A percentile compares a stretch with the other conserved stretches of the same genome.
These are phyloP conservation scores for Talaromyces atroroseus DNA, from an alignment of 2,329 filamentous ascomycete genomes.

Conservation along the genomic window DNA sequence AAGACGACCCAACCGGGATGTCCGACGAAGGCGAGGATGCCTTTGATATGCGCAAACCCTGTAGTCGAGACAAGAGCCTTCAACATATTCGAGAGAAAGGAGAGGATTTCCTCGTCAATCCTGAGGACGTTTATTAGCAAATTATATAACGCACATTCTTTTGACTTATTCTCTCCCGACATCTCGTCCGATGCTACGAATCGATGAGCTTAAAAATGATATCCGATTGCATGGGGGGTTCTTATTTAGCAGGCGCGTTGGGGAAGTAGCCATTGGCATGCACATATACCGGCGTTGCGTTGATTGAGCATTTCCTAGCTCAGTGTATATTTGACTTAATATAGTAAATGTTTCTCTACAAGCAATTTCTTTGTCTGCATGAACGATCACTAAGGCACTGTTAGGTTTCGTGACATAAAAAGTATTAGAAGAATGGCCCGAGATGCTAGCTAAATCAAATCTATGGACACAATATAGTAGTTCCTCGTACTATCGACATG, in stretches of 20 bases:
- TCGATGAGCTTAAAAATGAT: neutral
- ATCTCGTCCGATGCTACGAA: no score
- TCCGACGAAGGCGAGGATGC: slow-evolving; percentile 67
- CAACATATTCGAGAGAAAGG: slow-evolving; percentile 77
- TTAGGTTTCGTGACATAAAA: neutral
- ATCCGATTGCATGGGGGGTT: neutral
- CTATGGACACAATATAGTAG: neutral
- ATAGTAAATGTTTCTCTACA: neutral
- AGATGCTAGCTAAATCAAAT: neutral
- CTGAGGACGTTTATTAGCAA: slow-evolving; percentile 67
- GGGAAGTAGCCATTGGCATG: neutral
- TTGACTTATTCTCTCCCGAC: neutral
- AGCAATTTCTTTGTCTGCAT: neutral
- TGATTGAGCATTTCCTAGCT: neutral
- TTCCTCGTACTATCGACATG: neutral
- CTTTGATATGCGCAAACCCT: slow-evolving; percentile 92
- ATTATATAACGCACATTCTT: neutral
- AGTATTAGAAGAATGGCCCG: neutral
- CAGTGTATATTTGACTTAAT: neutral
- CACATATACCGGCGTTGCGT: slow-evolving; percentile 2
- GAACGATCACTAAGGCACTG: no score
- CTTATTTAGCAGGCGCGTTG: neutral
- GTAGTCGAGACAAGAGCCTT: slow-evolving; percentile 69
- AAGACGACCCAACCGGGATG: slow-evolving; percentile 67
- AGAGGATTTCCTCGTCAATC: slow-evolving; percentile 68